A percentile compares a stretch with the other conserved stretches of the same genome.
These are phyloP conservation scores for Calcarisporium arbuscula DNA, from an alignment of 2,329 filamentous ascomycete genomes.

Conservation along the genomic window DNA sequence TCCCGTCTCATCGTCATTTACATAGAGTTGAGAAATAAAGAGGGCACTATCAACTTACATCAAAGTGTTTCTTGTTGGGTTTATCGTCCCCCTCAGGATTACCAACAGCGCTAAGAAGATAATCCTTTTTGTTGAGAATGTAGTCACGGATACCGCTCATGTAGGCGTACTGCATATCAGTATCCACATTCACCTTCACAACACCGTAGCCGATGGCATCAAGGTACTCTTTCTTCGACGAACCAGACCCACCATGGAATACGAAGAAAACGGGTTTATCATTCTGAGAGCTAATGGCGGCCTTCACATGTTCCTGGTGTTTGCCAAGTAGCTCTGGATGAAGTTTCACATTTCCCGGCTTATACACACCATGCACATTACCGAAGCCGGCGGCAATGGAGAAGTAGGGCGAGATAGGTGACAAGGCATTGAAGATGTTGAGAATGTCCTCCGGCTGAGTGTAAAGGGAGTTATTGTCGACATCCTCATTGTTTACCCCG, in stretches of 20 bases:
- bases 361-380: constrained; percentile 99
- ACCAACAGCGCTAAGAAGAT: constrained; percentile 78
- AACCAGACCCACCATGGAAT: constrained; percentile 97
- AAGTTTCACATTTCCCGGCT: constrained; percentile 94
- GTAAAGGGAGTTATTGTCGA: constrained; percentile 96
- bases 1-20: background rate
- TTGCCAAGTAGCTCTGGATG: constrained; percentile 93
- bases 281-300: constrained; percentile 64
- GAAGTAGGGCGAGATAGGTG: constrained; percentile 88
- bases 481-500: constrained; percentile 96
- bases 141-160: constrained; percentile 89
- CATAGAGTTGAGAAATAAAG: background rate
- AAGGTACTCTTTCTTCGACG: constrained; percentile 81
- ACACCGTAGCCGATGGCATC: constrained; percentile 90
- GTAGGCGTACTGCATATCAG: constrained; percentile 95
- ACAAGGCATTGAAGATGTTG: constrained; percentile 81
- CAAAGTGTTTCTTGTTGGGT: constrained; percentile 97
- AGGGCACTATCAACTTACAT: constrained; percentile 34
- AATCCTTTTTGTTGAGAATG: constrained; percentile 90
- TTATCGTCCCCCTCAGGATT: constrained; percentile 96
- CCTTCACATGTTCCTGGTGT: constrained; percentile 89
- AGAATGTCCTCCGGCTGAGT: constrained; percentile 96
- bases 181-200: constrained; percentile 99
- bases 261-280: constrained; percentile 98
- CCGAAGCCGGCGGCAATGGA: constrained; percentile 97